A percentile compares a stretch with the other conserved stretches of the same genome.
Conservation (phyloP, 768 basidiomycete species). For the Suillus bovinus region DNA sequence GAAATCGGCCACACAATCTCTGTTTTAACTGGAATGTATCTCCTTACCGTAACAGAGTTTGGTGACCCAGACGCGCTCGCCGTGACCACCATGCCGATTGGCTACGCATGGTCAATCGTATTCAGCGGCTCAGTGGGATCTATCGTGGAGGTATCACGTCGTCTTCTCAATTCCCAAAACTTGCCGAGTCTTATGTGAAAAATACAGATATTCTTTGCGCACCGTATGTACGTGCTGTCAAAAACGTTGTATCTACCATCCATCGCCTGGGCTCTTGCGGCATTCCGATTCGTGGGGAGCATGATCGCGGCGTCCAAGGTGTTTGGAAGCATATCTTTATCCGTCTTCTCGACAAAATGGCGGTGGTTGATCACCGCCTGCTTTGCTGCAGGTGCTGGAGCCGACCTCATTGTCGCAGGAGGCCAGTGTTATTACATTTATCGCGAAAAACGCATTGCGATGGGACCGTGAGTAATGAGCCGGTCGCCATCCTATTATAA, state of each 20-base stretch:
- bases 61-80: slow-evolving; percentile 18
- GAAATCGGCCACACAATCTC: slow-evolving; percentile 24
- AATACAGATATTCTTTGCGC: slow-evolving; percentile 23
- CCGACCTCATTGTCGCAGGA: slow-evolving; percentile 20
- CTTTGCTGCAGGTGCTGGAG: slow-evolving; percentile 19
- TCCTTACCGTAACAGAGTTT: slow-evolving; percentile 24
- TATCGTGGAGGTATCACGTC: slow-evolving; percentile 19
- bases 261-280: slow-evolving; percentile 15
- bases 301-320: slow-evolving; percentile 12
- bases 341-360: not conserved
- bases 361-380: slow-evolving; percentile 24
- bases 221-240: slow-evolving; percentile 24
- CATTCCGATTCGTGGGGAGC: slow-evolving; percentile 20
- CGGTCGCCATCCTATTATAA: not conserved
- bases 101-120: slow-evolving; percentile 20
- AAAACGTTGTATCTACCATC: slow-evolving; percentile 14
- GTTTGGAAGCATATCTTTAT: slow-evolving; percentile 14
- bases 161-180: not conserved
- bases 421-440: slow-evolving; percentile 22
- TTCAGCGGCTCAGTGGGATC: slow-evolving; percentile 29
- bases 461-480: not conserved
- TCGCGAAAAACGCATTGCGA: not conserved
- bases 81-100: slow-evolving; percentile 14
- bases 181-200: not conserved
- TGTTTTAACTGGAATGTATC: slow-evolving; percentile 24